A percentile compares a stretch with the other conserved stretches of the same genome.
Evolutionary conservation across 345 rosid species (phyloP).

Genomic region (Rhodamnia argentea): DNA sequence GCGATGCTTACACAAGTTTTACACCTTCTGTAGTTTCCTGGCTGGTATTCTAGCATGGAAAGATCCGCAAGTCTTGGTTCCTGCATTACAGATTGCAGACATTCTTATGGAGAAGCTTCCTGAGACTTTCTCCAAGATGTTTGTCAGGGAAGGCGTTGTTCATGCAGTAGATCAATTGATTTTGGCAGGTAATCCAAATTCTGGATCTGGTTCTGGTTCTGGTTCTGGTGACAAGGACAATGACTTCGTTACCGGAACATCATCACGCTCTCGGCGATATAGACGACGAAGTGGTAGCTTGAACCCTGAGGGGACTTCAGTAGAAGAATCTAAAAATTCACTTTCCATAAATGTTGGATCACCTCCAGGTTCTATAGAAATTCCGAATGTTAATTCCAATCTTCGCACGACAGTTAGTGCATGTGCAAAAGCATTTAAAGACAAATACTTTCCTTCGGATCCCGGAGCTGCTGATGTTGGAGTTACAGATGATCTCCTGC

Average conservation of each 20-base stretch:
- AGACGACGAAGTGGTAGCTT: slow-evolving; percentile 70
- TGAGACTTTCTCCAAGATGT: slow-evolving; percentile 86
- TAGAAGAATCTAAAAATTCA: slow-evolving; percentile 56
- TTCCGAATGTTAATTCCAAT: slow-evolving; percentile 55
- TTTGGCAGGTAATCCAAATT: slow-evolving; percentile 48
- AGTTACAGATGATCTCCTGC: slow-evolving; percentile 90
- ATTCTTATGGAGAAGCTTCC: slow-evolving; percentile 99
- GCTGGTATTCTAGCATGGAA: slow-evolving; percentile 99
- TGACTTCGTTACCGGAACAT: slow-evolving; percentile 51
- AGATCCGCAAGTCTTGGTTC: slow-evolving; percentile 96
- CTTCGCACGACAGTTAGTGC: slow-evolving; percentile 68
- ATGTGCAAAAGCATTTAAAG: slow-evolving; percentile 84
- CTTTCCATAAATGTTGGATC: slow-evolving; percentile 46
- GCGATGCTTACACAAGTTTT: not conserved
- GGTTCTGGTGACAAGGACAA: slow-evolving; percentile 66
- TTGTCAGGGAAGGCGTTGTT: slow-evolving; percentile 96
- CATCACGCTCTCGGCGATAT: slow-evolving; percentile 80
- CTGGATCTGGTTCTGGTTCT: slow-evolving; percentile 33
- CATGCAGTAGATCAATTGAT: slow-evolving; percentile 97
- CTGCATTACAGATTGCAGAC: slow-evolving; percentile 93
- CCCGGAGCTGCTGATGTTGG: slow-evolving; percentile 72
- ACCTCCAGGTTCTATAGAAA: slow-evolving; percentile 56
- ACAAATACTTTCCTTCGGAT: slow-evolving; percentile 72
- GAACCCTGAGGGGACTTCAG: slow-evolving; percentile 52
- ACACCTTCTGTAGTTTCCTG: slow-evolving; percentile 49